Evolutionary conservation across 768 basidiomycete genomes (phyloP).

Genomic region (Nidularia pulvinata): DNA sequence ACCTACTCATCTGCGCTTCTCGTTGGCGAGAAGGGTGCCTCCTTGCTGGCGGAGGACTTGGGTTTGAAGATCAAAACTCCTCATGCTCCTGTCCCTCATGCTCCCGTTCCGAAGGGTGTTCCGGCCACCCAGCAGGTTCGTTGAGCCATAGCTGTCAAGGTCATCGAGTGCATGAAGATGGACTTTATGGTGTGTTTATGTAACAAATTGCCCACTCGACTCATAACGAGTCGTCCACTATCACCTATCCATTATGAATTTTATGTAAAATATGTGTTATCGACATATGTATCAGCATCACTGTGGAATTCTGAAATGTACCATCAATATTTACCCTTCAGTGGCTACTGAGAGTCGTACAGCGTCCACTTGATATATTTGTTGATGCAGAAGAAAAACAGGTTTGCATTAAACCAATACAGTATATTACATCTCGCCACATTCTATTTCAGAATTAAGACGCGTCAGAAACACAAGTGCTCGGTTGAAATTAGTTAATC

Average conservation of each 20-base stretch:
- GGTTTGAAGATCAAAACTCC: conserved; percentile 65
- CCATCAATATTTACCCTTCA: background rate
- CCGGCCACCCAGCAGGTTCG: conserved; percentile 49
- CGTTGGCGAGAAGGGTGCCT: conserved; percentile 70
- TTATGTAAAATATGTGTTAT: background rate
- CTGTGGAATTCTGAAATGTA: background rate
- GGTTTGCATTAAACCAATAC: too few species aligned
- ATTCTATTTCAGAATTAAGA: conserved; percentile 31
- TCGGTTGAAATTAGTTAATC: conserved; percentile 14
- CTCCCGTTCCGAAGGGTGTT: conserved; percentile 52
- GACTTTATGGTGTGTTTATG: background rate
- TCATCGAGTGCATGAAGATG: background rate
- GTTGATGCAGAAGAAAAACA: too few species aligned
- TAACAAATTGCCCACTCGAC: background rate
- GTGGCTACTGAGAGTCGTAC: background rate
- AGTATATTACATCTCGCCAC: conserved; percentile 52
- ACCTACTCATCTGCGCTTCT: conserved; percentile 72
- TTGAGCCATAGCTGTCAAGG: conserved; percentile 15
- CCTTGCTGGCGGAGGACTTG: conserved; percentile 60
- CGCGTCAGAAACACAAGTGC: background rate
- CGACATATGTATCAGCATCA: background rate
- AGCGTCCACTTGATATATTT: too few species aligned
- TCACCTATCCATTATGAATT: too few species aligned
- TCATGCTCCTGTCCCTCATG: conserved; percentile 71
- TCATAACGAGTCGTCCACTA: background rate